Base-by-base conservation (phyloP, 2,329 filamentous ascomycete genomes). In the Pyrenophora graminea region DNA sequence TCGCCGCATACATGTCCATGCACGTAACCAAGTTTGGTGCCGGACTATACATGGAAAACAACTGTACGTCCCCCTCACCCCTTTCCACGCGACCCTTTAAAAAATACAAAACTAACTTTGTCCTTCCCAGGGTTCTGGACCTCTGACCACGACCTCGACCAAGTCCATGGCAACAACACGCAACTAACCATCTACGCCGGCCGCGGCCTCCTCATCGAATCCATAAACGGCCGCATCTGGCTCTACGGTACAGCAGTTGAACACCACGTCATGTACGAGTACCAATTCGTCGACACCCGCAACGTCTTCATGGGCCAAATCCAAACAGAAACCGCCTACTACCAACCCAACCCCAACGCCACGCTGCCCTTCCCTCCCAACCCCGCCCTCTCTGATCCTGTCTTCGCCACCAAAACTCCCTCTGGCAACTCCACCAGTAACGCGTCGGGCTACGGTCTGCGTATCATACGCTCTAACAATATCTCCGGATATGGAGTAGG, bases 181-280 rank as follows among this genome's bases (percentile, higher is more conserved):
- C 88, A 93, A 72, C 86, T 93, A 73, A 88, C 86, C 64, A 83
- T 97, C 62, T 96, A 88, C 81, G 94, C 90, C 68, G 92, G 91
- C 25, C 88, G 92, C 45, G 92, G 91, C 57, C 80, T 94, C 36
- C 79, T 85, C 21, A 83, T 96, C 57, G 90, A 96, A 76, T 73
- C 70, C 38, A 31, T 54, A 15, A 56, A 48, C 3, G 76, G 75
- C 3, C 63, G 64, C 2, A 39, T 76, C 1, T 79, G 75, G 75
- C 62, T 78, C 10, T 92, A 87, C 75, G 91, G 85, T 13, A 94
- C 90, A 0, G 76, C 80, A 0, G 81, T 82, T 4, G 84, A 86
- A 69, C 84, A 86, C 67, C 78, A 77, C 64, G 76, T 79, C 56
- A 72, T 85, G 8, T 86, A 86, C 75, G 93, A 97, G 79, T 96